A percentile compares a stretch with the other conserved stretches of the same genome.
Conservation (phyloP, 1,284 basidiomycete species). For the Ganoderma sinense region DNA sequence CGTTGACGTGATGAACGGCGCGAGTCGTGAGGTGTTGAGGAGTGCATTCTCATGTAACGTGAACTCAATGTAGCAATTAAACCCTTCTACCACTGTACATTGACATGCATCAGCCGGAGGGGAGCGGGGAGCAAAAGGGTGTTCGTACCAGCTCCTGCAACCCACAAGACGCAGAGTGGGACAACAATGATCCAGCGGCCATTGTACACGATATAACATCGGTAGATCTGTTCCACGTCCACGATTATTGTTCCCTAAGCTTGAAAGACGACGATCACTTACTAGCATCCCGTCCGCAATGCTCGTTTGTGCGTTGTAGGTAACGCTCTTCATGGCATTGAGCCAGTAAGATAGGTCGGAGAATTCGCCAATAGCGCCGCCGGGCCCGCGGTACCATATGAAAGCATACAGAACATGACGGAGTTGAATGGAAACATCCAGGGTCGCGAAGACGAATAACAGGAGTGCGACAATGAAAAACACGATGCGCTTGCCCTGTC, state of each 20-base stretch:
- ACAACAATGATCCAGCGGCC: conserved; percentile 22
- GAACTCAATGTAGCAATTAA: not conserved
- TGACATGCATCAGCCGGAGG: not conserved
- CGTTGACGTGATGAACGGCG: not conserved
- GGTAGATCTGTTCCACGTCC: conserved; percentile 33
- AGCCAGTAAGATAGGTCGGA: conserved; percentile 38
- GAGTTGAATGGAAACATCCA: conserved; percentile 33
- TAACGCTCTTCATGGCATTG: conserved; percentile 30
- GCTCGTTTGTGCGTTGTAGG: not conserved
- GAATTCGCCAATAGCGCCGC: conserved; percentile 34
- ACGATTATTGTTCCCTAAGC: not conserved
- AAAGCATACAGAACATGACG: conserved; percentile 37
- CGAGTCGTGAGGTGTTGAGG: not conserved
- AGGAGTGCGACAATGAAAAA: conserved; percentile 19
- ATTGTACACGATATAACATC: conserved; percentile 37
- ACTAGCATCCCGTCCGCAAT: not conserved
- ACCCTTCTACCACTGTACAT: not conserved
- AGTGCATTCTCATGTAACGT: not conserved
- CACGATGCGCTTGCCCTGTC: not conserved
- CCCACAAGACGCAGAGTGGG: not conserved
- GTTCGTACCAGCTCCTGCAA: not conserved
- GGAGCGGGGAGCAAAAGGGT: not conserved
- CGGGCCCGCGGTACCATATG: conserved; percentile 31
- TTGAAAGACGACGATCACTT: not conserved
- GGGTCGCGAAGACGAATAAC: conserved; percentile 30